Evolutionary conservation across 2,329 filamentous ascomycete genomes (phyloP).

Genomic region (Daldinia sp.): DNA sequence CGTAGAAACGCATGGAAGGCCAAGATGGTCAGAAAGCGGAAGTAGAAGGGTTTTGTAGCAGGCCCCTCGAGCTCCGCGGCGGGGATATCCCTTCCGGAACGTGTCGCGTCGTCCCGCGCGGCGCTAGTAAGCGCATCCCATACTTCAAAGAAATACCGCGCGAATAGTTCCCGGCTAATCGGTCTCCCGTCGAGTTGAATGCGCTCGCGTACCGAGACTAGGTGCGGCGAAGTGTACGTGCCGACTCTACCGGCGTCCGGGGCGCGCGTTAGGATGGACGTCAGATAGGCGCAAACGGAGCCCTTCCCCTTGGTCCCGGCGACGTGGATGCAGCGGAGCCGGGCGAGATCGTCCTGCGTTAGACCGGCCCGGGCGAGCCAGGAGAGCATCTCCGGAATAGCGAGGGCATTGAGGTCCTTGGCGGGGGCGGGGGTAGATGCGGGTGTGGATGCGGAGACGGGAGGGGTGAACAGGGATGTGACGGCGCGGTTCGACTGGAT

Average conservation of each 20-base stretch:
- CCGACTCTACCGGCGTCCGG: slow-evolving; percentile 61
- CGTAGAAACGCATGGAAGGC: slow-evolving; percentile 83
- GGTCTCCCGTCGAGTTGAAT: slow-evolving; percentile 81
- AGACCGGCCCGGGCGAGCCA: slow-evolving; percentile 83
- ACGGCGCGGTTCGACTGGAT: slow-evolving; percentile 82
- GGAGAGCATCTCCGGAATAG: slow-evolving; percentile 82
- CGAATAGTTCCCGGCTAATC: slow-evolving; percentile 73
- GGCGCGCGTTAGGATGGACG: slow-evolving; percentile 71
- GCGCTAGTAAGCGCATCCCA: slow-evolving; percentile 70
- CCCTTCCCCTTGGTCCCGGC: slow-evolving; percentile 96
- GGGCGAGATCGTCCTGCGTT: slow-evolving; percentile 55
- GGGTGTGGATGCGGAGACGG: slow-evolving; percentile 56
- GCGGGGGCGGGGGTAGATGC: slow-evolving; percentile 48
- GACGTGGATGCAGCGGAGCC: slow-evolving; percentile 72
- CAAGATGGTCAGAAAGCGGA: slow-evolving; percentile 88
- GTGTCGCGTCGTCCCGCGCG: slow-evolving; percentile 43
- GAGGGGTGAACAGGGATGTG: slow-evolving; percentile 56
- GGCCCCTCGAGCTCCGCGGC: slow-evolving; percentile 62
- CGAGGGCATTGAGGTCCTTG: slow-evolving; percentile 70
- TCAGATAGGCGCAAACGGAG: slow-evolving; percentile 84
- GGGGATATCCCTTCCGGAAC: slow-evolving; percentile 37
- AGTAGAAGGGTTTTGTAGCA: slow-evolving; percentile 84
- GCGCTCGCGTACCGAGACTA: slow-evolving; percentile 83
- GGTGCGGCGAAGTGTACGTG: slow-evolving; percentile 85
- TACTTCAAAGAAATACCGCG: slow-evolving; percentile 81